Conservation (phyloP, 2,329 filamentous ascomycete species). For the Mycosphaerelloides madeirae region DNA sequence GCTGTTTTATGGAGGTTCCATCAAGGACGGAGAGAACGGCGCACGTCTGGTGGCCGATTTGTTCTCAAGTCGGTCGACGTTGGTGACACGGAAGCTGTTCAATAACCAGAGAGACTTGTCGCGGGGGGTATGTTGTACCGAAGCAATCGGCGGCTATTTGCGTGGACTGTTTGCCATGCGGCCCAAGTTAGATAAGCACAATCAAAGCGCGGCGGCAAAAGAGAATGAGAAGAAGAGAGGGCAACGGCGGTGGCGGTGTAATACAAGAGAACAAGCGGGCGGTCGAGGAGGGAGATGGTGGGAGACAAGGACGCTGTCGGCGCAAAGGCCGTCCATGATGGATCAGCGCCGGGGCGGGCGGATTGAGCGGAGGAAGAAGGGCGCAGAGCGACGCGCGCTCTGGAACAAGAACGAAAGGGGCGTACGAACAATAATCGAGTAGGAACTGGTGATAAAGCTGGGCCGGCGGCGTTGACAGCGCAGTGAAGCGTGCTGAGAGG, state of each 20-base stretch:
- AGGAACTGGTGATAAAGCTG: neutral
- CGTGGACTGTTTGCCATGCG: conserved; percentile 26
- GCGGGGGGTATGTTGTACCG: conserved; percentile 1
- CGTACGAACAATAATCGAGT: neutral
- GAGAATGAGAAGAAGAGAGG: conserved; percentile 23
- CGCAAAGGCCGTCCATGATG: neutral
- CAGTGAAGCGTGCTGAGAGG: conserved; percentile 1
- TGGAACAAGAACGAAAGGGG: neutral
- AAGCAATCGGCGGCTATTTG: neutral
- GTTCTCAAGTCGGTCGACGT: too few relatives aligned
- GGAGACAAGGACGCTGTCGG: conserved; percentile 34
- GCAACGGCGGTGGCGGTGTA: conserved; percentile 18
- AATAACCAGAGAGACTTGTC: too few relatives aligned
- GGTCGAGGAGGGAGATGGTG: conserved; percentile 29
- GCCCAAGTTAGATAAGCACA: conserved; percentile 24
- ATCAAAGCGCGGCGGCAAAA: conserved; percentile 9
- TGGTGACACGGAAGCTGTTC: too few relatives aligned
- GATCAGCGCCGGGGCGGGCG: neutral
- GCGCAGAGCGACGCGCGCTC: neutral
- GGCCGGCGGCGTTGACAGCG: neutral
- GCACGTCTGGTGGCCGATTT: too few relatives aligned
- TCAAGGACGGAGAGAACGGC: too few relatives aligned
- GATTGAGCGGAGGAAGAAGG: neutral
- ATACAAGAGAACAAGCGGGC: conserved; percentile 11
- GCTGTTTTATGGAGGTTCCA: conserved; percentile 14